Percentiles rank a stretch among this genome's conserved stretches.
phyloP scores from a whole-genome alignment of 208 protist genomes.

The Naegleria gruberi region DNA sequence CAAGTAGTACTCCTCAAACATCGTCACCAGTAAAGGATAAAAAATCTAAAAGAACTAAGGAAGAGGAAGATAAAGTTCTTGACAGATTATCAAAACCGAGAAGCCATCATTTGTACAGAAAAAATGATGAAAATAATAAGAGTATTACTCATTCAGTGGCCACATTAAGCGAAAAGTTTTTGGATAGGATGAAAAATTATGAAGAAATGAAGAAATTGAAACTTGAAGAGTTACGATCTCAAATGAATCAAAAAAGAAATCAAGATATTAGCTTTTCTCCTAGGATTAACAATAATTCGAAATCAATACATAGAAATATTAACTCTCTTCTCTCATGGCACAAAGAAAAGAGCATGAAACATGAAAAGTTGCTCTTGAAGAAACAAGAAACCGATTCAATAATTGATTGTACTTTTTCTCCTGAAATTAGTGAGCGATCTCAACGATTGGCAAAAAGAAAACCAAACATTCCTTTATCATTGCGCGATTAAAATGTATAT shows the following conservation, averaged over 20 bases:
- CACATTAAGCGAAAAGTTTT: not conserved
- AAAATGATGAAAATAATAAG: not conserved
- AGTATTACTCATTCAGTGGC: not conserved
- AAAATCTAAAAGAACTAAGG: not conserved
- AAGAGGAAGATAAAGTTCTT: not conserved
- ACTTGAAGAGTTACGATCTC: not conserved
- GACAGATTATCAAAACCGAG: not conserved
- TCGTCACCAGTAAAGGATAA: not conserved
- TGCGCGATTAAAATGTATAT: not conserved
- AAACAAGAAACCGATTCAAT: not conserved
- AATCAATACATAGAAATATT: not conserved
- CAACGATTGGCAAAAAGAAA: not conserved
- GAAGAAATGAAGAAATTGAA: not conserved
- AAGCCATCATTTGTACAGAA: not conserved
- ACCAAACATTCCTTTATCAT: not conserved
- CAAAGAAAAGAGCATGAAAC: not conserved
- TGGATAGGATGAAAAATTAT: not conserved
- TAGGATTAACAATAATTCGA: not conserved
- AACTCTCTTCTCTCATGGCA: not conserved
- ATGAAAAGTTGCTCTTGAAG: not conserved
- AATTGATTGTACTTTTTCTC: not conserved
- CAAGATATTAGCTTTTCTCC: not conserved
- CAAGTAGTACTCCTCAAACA: not conserved
- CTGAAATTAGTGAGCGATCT: not conserved
- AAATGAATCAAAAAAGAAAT: not conserved